Conservation (phyloP, 768 basidiomycete species). For the Piloderma croceum region DNA sequence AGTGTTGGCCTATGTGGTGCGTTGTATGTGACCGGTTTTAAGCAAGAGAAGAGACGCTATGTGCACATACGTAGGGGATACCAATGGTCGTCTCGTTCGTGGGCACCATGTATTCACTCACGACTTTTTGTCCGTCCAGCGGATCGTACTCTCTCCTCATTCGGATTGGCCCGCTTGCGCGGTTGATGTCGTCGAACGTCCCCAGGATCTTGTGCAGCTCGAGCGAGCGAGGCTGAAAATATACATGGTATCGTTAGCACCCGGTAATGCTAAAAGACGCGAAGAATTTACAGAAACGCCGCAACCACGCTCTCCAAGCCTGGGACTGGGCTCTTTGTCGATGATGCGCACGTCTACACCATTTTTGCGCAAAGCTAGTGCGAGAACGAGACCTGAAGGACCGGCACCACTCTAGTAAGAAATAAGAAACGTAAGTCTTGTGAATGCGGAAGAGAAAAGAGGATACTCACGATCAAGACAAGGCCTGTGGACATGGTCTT, state of each 20-base stretch:
- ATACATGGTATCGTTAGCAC: no score
- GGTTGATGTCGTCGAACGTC: constrained; percentile 12
- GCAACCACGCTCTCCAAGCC: constrained; percentile 20
- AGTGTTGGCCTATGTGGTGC: constrained; percentile 14
- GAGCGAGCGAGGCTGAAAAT: constrained; percentile 19
- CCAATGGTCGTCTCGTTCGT: constrained; percentile 13
- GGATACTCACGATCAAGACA: no score
- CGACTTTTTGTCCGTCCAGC: constrained; percentile 7
- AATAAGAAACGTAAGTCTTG: no score
- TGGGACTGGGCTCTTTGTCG: constrained; percentile 24
- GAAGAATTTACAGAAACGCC: constrained; percentile 18
- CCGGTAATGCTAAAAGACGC: no score
- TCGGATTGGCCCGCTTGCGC: neutral
- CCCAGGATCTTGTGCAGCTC: constrained; percentile 24
- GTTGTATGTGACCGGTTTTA: no score
- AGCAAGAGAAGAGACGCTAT: neutral
- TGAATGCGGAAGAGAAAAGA: no score
- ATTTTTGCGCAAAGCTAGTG: constrained; percentile 30
- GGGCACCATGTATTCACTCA: neutral
- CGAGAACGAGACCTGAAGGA: constrained; percentile 41
- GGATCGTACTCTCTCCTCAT: constrained; percentile 9
- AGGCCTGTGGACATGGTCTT: no score
- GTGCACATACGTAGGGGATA: constrained; percentile 11
- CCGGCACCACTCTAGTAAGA: constrained; percentile 43
- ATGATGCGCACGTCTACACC: constrained; percentile 30